A percentile compares a stretch with the other conserved stretches of the same genome.
phyloP scores from a whole-genome alignment of 2,329 filamentous ascomycete species.

The Arthrobotrys sphaeroides region DNA sequence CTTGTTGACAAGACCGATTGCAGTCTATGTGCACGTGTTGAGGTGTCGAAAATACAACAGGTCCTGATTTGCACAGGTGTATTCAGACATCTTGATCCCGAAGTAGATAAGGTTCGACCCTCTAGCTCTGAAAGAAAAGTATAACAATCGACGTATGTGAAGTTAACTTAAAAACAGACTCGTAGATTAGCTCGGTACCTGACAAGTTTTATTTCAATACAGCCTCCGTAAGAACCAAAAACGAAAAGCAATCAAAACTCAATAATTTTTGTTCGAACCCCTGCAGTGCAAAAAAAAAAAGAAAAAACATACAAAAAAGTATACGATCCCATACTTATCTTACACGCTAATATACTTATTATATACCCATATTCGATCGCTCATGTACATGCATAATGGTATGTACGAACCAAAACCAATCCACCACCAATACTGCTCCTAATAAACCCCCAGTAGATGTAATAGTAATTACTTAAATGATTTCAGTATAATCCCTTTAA shows the following conservation, averaged over 20 bases:
- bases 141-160: too few relatives aligned
- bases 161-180: too few relatives aligned
- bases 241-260: neutral
- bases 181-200: too few relatives aligned
- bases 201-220: too few relatives aligned
- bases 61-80: too few relatives aligned
- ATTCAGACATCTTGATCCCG: too few relatives aligned
- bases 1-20: too few relatives aligned
- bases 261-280: too few relatives aligned
- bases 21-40: too few relatives aligned
- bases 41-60: too few relatives aligned
- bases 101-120: too few relatives aligned
- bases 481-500: neutral
- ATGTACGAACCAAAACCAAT: neutral
- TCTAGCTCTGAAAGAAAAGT: too few relatives aligned
- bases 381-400: neutral
- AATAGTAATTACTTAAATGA: neutral
- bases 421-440: neutral
- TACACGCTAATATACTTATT: slow-evolving; percentile 19
- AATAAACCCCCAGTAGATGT: neutral
- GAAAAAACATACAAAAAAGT: neutral
- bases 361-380: slow-evolving; percentile 7
- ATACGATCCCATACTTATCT: slow-evolving; percentile 10
- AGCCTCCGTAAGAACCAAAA: neutral
- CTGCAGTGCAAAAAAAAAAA: neutral